These are phyloP conservation scores for Saccharomyces uvarum DNA, from an alignment of 1,139 yeast species.

Conservation along the genomic window DNA sequence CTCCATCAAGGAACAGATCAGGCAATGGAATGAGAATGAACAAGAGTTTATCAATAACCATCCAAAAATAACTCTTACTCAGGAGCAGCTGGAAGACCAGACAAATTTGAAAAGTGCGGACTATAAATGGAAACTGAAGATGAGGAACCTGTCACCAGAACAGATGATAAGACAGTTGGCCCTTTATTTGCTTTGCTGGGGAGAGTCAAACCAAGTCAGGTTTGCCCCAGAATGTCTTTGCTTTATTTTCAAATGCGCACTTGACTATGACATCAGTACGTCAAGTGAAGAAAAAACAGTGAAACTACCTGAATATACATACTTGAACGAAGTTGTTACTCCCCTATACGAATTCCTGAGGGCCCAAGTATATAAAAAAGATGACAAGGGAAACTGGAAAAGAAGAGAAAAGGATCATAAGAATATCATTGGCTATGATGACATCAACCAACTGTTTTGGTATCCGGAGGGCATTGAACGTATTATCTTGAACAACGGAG, in stretches of 20 bases:
- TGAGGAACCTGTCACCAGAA: conserved; percentile 46
- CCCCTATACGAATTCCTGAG: conserved; percentile 63
- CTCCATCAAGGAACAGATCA: conserved; percentile 29
- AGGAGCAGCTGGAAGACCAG: conserved; percentile 54
- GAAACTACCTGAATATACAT: conserved; percentile 33
- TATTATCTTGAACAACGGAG: conserved; percentile 39
- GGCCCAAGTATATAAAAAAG: conserved; percentile 43
- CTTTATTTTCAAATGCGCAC: conserved; percentile 70
- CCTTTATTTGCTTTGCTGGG: conserved; percentile 73
- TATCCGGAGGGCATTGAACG: conserved; percentile 53
- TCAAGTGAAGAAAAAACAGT: neutral
- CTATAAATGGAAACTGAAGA: conserved; percentile 54
- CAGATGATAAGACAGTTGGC: conserved; percentile 62
- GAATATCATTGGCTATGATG: conserved; percentile 74
- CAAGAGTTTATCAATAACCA: conserved; percentile 28
- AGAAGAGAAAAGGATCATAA: conserved; percentile 60
- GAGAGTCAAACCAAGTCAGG: conserved; percentile 76
- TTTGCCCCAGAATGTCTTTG: conserved; percentile 84
- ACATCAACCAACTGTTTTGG: conserved; percentile 82
- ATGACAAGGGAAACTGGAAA: conserved; percentile 35
- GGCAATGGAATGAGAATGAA: conserved; percentile 28
- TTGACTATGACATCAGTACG: conserved; percentile 44
- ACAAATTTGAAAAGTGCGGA: conserved; percentile 47
- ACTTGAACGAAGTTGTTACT: conserved; percentile 60
- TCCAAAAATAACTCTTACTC: conserved; percentile 27